Base-by-base conservation (phyloP, 768 basidiomycete species). In the Calocybe cyanea region DNA sequence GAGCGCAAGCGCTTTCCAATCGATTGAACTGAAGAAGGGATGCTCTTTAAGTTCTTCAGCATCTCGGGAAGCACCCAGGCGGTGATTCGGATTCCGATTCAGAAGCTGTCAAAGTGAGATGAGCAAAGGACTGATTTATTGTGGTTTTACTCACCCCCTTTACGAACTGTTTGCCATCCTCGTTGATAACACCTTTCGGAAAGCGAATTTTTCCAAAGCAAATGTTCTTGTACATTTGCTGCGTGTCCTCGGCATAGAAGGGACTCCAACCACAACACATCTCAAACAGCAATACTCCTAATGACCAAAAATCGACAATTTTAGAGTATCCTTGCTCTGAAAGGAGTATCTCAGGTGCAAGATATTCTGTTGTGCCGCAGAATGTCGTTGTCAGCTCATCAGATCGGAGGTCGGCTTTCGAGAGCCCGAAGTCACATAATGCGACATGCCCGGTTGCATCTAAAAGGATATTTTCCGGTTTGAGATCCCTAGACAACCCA, bases 181-280 rank as follows among this genome's bases (percentile, higher is more conserved):
- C 96, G 49, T 85, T 85, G 55, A 98, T 97, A 25, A 97, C 94
- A 43, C 88, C 94, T 59, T 92, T 87, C 4, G 96, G 96, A 71
- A 98, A 98, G 43, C 93, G 77, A 61, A 98, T 97, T 77, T 97
- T 98, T 49, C 96, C 96, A 65, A 98, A 99, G 63, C 94, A 96
- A 55, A 91, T 92, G 68, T 89, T 92, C 75, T 93, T 93, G 73
- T 99, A 99, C 96, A 99, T 99, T 68, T 95, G 91, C 63, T 99
- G 95, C 3, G 92, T 96, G 61, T 99, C 96, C 59, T 99, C 96
- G 14, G 95, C 94, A 59, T 98, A 99, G 70, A 98, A 99, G 33
- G 96, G 96, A 61, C 89, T 92, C 96, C 96, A 98, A 5, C 96
- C 96, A 56, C 96, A 99, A 59, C 96, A 98, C 96, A 99, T 99